phyloP scores from a whole-genome alignment of 2,329 filamentous ascomycete species.

The Verticillium alfalfae region DNA sequence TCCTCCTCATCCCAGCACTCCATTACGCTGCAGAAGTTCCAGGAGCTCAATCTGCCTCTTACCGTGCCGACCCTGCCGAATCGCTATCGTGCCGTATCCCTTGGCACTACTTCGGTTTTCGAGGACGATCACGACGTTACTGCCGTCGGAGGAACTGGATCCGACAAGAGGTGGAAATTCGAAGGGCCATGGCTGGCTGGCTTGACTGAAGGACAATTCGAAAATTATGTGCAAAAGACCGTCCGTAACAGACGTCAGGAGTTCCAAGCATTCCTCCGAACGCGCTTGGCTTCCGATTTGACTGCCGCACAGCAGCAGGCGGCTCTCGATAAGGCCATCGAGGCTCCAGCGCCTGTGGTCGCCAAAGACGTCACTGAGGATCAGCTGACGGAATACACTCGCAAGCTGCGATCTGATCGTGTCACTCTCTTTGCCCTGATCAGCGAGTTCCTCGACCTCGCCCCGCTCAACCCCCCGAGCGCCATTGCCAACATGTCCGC shows the following conservation, averaged over 20 bases:
- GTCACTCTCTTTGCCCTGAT: slow-evolving; percentile 47
- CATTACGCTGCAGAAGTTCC: slow-evolving; percentile 77
- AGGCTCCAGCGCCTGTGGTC: slow-evolving; percentile 21
- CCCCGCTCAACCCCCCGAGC: slow-evolving; percentile 36
- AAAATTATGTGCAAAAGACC: slow-evolving; percentile 45
- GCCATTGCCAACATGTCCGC: slow-evolving; percentile 18
- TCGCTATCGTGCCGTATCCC: not conserved
- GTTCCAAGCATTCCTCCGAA: slow-evolving; percentile 49
- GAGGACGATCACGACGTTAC: slow-evolving; percentile 49
- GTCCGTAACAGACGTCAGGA: slow-evolving; percentile 47
- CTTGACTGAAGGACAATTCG: slow-evolving; percentile 56
- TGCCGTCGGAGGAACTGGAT: slow-evolving; percentile 18
- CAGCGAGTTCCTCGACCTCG: slow-evolving; percentile 57
- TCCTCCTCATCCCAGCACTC: slow-evolving; percentile 76
- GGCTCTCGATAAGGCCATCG: slow-evolving; percentile 32
- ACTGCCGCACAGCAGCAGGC: slow-evolving; percentile 27
- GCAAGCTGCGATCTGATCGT: slow-evolving; percentile 45
- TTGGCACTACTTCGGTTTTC: slow-evolving; percentile 42
- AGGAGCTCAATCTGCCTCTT: slow-evolving; percentile 72
- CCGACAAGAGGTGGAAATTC: slow-evolving; percentile 59
- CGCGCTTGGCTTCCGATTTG: slow-evolving; percentile 39
- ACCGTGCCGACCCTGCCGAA: slow-evolving; percentile 36
- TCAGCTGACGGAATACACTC: slow-evolving; percentile 47
- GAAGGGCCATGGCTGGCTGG: slow-evolving; percentile 61
- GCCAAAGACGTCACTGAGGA: slow-evolving; percentile 39